phyloP scores from a whole-genome alignment of 495 filamentous ascomycete genomes.

The Echria macrotheca region DNA sequence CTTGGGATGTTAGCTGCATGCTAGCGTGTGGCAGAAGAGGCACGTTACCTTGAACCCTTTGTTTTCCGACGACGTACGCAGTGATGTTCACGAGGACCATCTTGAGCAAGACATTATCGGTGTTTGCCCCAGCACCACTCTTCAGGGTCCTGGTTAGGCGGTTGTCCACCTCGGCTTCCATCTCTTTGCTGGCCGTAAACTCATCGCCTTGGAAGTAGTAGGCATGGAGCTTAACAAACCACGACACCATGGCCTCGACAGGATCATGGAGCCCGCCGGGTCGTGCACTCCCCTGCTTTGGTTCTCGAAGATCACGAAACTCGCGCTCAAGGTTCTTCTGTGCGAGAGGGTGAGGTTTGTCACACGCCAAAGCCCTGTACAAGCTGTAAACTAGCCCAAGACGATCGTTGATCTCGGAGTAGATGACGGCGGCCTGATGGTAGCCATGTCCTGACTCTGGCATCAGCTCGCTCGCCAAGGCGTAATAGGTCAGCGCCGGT shows the following conservation, averaged over 20 bases:
- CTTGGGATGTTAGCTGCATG: slow-evolving; percentile 8
- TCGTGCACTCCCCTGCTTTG: slow-evolving; percentile 10
- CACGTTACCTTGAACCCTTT: slow-evolving; percentile 55
- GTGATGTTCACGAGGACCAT: slow-evolving; percentile 82
- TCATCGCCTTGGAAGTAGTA: slow-evolving; percentile 68
- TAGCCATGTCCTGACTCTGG: slow-evolving; percentile 75
- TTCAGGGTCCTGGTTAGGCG: slow-evolving; percentile 70
- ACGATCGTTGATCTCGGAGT: slow-evolving; percentile 67
- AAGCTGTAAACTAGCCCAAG: slow-evolving; percentile 82
- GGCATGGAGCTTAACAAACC: slow-evolving; percentile 86
- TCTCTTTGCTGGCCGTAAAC: slow-evolving; percentile 68
- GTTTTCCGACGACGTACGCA: slow-evolving; percentile 65
- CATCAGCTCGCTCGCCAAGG: slow-evolving; percentile 69
- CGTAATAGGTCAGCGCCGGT: slow-evolving; percentile 77
- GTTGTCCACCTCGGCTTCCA: slow-evolving; percentile 80
- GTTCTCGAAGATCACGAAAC: slow-evolving; percentile 58
- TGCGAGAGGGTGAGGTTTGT: slow-evolving; percentile 67
- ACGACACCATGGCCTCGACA: slow-evolving; percentile 55
- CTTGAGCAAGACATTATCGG: slow-evolving; percentile 65
- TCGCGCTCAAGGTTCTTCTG: slow-evolving; percentile 70
- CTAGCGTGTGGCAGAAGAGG: slow-evolving; percentile 1
- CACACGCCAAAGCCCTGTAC: slow-evolving; percentile 70
- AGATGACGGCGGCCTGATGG: slow-evolving; percentile 85
- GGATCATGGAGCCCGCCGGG: no score
- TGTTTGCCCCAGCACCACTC: slow-evolving; percentile 34